phyloP scores from a whole-genome alignment of 2,329 filamentous ascomycete genomes.

The Aureobasidium zeae region DNA sequence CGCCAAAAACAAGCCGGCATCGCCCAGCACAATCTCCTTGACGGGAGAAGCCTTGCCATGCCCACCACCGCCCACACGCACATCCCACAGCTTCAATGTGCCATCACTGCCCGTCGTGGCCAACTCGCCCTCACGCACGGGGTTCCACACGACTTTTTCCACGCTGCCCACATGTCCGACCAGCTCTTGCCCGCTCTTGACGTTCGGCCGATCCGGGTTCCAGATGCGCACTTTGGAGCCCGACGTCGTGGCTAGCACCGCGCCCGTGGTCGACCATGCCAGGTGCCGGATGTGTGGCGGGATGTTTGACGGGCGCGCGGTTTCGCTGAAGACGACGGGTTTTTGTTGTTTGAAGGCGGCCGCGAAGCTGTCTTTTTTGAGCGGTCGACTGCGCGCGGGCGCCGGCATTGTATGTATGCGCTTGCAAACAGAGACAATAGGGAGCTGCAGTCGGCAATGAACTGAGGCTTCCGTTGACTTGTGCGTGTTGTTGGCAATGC shows the following conservation, averaged over 20 bases:
- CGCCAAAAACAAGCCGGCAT: slow-evolving; percentile 40
- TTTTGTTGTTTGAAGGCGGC: slow-evolving; percentile 58
- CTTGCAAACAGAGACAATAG: background rate
- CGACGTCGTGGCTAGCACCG: slow-evolving; percentile 72
- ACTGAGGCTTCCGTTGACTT: background rate
- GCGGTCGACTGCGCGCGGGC: slow-evolving; percentile 43
- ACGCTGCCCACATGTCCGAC: slow-evolving; percentile 43
- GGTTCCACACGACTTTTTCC: slow-evolving; percentile 71
- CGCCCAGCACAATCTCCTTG: slow-evolving; percentile 50
- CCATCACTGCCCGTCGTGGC: slow-evolving; percentile 67
- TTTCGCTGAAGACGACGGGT: slow-evolving; percentile 55
- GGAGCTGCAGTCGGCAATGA: slow-evolving; percentile 4
- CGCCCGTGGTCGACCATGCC: slow-evolving; percentile 81
- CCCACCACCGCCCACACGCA: slow-evolving; percentile 48
- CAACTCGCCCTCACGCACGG: slow-evolving; percentile 65
- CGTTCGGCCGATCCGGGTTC: slow-evolving; percentile 68
- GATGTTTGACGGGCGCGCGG: slow-evolving; percentile 26
- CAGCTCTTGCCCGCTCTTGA: slow-evolving; percentile 66
- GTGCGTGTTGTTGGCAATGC: too few relatives aligned
- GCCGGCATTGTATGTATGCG: slow-evolving; percentile 25
- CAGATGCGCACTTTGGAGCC: slow-evolving; percentile 64
- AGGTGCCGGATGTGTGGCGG: slow-evolving; percentile 35
- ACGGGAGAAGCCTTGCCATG: slow-evolving; percentile 32
- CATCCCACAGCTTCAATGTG: slow-evolving; percentile 70
- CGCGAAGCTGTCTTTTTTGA: slow-evolving; percentile 63